Conservation (phyloP, 1,284 basidiomycete species). For the Ceratobasidium sp. region DNA sequence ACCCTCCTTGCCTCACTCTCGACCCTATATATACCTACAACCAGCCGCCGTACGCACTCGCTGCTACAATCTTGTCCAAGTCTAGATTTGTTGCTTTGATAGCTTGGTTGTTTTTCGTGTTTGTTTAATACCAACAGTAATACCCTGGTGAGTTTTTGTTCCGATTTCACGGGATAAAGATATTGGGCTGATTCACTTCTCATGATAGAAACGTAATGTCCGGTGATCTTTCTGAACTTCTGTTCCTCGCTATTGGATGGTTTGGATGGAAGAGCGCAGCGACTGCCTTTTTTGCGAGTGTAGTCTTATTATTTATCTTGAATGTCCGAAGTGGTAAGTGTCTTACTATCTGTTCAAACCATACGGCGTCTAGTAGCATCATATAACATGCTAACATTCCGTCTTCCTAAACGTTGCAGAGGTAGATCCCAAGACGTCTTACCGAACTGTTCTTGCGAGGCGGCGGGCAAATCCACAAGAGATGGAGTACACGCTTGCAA, state of each 20-base stretch:
- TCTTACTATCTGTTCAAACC: background rate
- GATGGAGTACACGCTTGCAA: constrained; percentile 42
- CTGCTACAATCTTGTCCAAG: background rate
- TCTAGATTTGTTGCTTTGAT: background rate
- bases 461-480: constrained; percentile 43
- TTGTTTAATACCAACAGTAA: background rate
- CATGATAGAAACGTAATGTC: constrained; percentile 16
- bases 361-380: background rate
- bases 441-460: constrained; percentile 26
- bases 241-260: constrained; percentile 44
- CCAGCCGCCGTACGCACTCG: background rate
- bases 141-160: constrained; percentile 12
- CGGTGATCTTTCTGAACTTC: constrained; percentile 42
- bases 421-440: constrained; percentile 32
- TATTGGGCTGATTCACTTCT: background rate
- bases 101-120: background rate
- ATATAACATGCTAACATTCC: background rate
- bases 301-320: constrained; percentile 32
- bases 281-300: constrained; percentile 33
- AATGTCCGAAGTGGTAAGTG: constrained; percentile 38
- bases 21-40: background rate
- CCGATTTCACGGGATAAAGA: background rate
- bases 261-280: constrained; percentile 44
- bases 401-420: constrained; percentile 2
- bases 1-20: background rate